Conservation (phyloP, 805 yeast species). For the Naumovozyma dairenensis region DNA sequence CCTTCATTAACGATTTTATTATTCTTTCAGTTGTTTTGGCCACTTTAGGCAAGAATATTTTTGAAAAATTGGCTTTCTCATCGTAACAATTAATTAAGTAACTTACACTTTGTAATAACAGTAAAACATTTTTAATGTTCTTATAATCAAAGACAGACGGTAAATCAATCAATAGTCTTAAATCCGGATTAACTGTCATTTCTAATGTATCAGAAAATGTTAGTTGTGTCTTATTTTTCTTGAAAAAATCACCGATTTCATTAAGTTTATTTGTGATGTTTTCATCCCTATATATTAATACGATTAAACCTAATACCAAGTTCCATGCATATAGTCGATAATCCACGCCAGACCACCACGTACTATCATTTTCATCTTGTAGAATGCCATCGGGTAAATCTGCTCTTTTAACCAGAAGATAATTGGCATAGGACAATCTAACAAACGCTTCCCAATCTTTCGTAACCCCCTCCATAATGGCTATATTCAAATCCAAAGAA, state of each 20-base stretch:
- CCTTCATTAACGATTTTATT: conserved; percentile 3
- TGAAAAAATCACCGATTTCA: conserved; percentile 21
- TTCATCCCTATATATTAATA: conserved; percentile 18
- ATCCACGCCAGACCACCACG: conserved; percentile 4
- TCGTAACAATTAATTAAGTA: conserved; percentile 27
- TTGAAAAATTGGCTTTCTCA: conserved; percentile 22
- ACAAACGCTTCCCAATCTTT: conserved; percentile 13
- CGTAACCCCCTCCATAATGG: not conserved
- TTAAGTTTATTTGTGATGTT: conserved; percentile 20
- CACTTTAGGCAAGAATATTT: conserved; percentile 24
- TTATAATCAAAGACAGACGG: conserved; percentile 17
- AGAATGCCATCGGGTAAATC: conserved; percentile 6
- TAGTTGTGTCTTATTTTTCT: conserved; percentile 10
- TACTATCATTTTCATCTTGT: conserved; percentile 1
- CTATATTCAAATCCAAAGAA: not conserved
- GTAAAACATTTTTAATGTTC: conserved; percentile 21
- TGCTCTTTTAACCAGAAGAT: conserved; percentile 12
- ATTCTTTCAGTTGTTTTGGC: conserved; percentile 13
- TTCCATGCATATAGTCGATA: conserved; percentile 20
- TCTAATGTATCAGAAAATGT: conserved; percentile 1
- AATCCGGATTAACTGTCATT: conserved; percentile 7
- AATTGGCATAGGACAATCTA: conserved; percentile 10
- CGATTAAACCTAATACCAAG: conserved; percentile 14
- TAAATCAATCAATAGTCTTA: conserved; percentile 10
- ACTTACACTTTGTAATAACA: conserved; percentile 27